phyloP scores from a whole-genome alignment of 768 basidiomycete genomes.

The Mycena chlorophos region DNA sequence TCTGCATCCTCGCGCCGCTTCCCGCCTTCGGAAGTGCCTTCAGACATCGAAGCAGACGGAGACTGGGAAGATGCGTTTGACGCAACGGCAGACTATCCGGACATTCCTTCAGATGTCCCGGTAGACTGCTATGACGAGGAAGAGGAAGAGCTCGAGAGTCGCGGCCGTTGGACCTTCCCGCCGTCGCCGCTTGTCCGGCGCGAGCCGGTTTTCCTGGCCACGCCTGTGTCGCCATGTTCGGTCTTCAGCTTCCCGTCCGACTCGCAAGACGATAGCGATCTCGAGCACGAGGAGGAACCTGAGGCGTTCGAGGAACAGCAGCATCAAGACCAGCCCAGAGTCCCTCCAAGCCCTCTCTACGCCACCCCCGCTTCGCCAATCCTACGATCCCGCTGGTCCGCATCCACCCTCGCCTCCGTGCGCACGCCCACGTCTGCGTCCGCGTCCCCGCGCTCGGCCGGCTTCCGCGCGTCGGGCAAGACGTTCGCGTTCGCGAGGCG shows the following conservation, averaged over 20 bases:
- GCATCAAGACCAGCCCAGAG: not conserved
- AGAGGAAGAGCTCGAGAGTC: not conserved
- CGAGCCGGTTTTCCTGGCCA: not conserved
- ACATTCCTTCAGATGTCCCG: not conserved
- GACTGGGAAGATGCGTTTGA: not conserved
- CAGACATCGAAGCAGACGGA: not conserved
- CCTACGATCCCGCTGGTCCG: not conserved
- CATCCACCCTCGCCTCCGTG: conserved; percentile 1
- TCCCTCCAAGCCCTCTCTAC: not conserved
- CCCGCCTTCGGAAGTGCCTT: not conserved
- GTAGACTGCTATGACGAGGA: not conserved
- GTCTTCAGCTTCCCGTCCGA: not conserved
- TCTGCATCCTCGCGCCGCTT: not conserved
- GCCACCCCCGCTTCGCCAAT: not conserved
- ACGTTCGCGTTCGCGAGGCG: conserved; percentile 1
- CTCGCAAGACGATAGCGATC: not conserved
- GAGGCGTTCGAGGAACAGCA: not conserved
- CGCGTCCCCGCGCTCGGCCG: not conserved
- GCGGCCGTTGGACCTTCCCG: not conserved
- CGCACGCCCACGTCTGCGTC: not conserved
- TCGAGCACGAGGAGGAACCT: not conserved
- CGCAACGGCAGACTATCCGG: not conserved
- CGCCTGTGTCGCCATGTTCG: not conserved
- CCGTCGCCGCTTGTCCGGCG: not conserved
- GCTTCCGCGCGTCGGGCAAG: not conserved